Evolutionary conservation across 306 rosid genomes (phyloP).

Genomic region (Fragaria nilgerrensis): DNA sequence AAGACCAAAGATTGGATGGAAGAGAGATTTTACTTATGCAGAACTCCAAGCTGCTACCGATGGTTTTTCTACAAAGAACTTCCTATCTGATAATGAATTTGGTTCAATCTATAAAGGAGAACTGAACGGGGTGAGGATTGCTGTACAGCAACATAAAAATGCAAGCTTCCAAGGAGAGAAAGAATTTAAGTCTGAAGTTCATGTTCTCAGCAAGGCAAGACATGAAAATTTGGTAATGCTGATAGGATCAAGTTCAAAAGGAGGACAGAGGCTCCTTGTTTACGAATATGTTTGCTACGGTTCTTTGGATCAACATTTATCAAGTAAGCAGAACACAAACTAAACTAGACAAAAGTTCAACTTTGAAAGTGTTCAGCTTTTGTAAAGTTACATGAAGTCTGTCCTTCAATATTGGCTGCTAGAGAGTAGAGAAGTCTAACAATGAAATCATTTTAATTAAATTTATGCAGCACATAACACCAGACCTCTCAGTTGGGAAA

Average conservation of each 20-base stretch:
- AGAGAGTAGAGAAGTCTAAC: too few species aligned
- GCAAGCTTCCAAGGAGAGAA: conserved; percentile 77
- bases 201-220: conserved; percentile 67
- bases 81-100: conserved; percentile 80
- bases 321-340: conserved; percentile 38
- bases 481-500: conserved; percentile 58
- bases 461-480: conserved; percentile 49
- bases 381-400: too few species aligned
- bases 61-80: conserved; percentile 54
- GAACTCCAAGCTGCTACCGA: conserved; percentile 58
- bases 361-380: not conserved
- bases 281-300: conserved; percentile 83
- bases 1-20: conserved; percentile 52
- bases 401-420: too few species aligned
- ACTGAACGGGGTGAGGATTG: conserved; percentile 52
- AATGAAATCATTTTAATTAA: not conserved
- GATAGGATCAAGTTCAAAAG: conserved; percentile 75
- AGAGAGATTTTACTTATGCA: conserved; percentile 55
- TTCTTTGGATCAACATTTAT: conserved; percentile 72
- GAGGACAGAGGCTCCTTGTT: conserved; percentile 68
- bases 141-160: conserved; percentile 70
- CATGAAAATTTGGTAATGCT: conserved; percentile 80
- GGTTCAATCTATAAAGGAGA: conserved; percentile 71
- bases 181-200: conserved; percentile 75
- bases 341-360: not conserved